phyloP scores from a whole-genome alignment of 2,329 filamentous ascomycete genomes.

The Monosporascus sp. region DNA sequence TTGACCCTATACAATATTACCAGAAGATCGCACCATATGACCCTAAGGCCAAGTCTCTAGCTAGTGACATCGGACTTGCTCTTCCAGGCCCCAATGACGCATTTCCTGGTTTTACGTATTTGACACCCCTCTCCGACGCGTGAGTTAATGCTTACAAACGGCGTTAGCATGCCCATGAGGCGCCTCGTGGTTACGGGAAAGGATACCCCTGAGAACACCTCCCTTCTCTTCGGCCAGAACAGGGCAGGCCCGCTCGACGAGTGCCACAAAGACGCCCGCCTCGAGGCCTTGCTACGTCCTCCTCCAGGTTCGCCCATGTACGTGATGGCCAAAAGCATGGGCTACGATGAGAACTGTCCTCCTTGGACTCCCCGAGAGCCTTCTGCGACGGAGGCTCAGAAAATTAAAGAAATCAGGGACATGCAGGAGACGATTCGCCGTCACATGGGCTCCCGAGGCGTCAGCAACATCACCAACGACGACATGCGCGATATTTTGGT shows the following conservation, averaged over 20 bases:
- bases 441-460: slow-evolving; percentile 1
- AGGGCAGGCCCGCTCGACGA: too few species aligned
- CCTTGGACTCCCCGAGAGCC: slow-evolving; percentile 4
- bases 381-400: slow-evolving; percentile 1
- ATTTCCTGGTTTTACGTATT: not conserved
- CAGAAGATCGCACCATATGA: slow-evolving; percentile 6
- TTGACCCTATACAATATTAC: slow-evolving; percentile 3
- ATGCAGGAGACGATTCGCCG: slow-evolving; percentile 5
- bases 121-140: not conserved
- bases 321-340: not conserved
- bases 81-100: not conserved
- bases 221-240: slow-evolving; percentile 13
- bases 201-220: slow-evolving; percentile 8
- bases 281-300: slow-evolving; percentile 1
- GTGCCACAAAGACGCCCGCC: not conserved
- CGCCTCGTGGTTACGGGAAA: slow-evolving; percentile 5
- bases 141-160: not conserved
- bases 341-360: slow-evolving; percentile 3
- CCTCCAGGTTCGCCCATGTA: slow-evolving; percentile 2
- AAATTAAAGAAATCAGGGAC: slow-evolving; percentile 1
- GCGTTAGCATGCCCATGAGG: not conserved
- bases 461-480: not conserved
- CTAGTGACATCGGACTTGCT: slow-evolving; percentile 2
- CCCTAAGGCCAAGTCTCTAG: slow-evolving; percentile 3
- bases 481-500: slow-evolving; percentile 5